These are phyloP conservation scores for Citrus unshiu DNA, from an alignment of 345 rosid species.

Conservation along the genomic window DNA sequence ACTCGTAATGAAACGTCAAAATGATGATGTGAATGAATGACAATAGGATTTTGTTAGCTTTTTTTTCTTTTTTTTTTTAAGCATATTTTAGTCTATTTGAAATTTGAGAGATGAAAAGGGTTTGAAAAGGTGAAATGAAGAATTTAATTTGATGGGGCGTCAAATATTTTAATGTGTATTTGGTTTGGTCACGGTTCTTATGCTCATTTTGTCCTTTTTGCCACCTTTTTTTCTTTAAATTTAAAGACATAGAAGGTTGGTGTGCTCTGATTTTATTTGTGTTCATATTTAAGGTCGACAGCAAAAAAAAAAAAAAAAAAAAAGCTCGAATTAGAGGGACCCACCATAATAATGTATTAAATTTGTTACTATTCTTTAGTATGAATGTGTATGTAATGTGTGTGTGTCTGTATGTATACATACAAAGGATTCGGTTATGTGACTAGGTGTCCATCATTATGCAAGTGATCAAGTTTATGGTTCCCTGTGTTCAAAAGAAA, in stretches of 20 bases:
- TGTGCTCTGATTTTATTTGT: not conserved
- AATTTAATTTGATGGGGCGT: not conserved
- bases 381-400: not conserved
- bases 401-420: too few relatives aligned
- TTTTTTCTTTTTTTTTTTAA: too few relatives aligned
- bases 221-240: not conserved
- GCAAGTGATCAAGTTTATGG: not conserved
- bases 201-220: slow-evolving; percentile 8
- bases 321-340: slow-evolving; percentile 5
- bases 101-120: not conserved
- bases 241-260: not conserved
- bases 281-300: slow-evolving; percentile 5
- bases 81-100: too few relatives aligned
- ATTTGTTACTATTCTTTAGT: not conserved
- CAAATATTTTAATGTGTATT: not conserved
- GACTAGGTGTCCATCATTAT: not conserved
- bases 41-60: too few relatives aligned
- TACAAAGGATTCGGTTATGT: not conserved
- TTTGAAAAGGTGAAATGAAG: not conserved
- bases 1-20: too few relatives aligned
- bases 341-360: not conserved
- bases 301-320: too few relatives aligned
- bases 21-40: too few relatives aligned
- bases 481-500: not conserved
- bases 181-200: slow-evolving; percentile 7